phyloP scores from a whole-genome alignment of 768 basidiomycete species.

The Macrocybe gigantea region DNA sequence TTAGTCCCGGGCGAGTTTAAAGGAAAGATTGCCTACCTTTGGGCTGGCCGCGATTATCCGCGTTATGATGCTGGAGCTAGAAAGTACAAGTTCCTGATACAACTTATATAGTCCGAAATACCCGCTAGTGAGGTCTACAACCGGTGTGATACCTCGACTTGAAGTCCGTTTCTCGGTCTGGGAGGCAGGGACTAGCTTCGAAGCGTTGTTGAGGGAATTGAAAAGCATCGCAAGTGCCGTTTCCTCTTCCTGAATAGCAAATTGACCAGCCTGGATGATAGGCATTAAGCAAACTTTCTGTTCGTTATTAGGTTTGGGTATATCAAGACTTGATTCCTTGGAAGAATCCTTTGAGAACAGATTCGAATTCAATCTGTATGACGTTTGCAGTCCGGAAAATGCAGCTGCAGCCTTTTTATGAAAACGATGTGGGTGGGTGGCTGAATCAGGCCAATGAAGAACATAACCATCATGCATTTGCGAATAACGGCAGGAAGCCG shows the following conservation, averaged over 20 bases:
- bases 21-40: conserved; percentile 44
- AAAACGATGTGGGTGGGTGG: conserved; percentile 65
- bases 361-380: conserved; percentile 8
- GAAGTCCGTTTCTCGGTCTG: conserved; percentile 3
- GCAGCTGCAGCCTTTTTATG: conserved; percentile 52
- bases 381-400: conserved; percentile 55
- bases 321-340: background rate
- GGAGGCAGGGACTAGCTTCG: background rate
- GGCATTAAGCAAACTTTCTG: conserved; percentile 57
- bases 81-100: conserved; percentile 71
- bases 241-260: conserved; percentile 85
- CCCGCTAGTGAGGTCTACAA: conserved; percentile 85
- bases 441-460: conserved; percentile 62
- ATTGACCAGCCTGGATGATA: conserved; percentile 85
- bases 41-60: conserved; percentile 84
- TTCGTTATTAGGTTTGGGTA: conserved; percentile 23
- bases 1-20: background rate
- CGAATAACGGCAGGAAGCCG: conserved; percentile 18
- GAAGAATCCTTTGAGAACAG: background rate
- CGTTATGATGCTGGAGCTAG: conserved; percentile 44
- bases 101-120: conserved; percentile 85
- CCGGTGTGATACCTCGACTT: conserved; percentile 19
- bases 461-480: conserved; percentile 36
- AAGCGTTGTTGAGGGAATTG: conserved; percentile 25
- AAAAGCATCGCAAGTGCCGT: conserved; percentile 53